Percentiles rank a stretch among this genome's conserved stretches.
Evolutionary conservation across 495 filamentous ascomycete species (phyloP).

Genomic region (Hypomontagnella monticulosa): DNA sequence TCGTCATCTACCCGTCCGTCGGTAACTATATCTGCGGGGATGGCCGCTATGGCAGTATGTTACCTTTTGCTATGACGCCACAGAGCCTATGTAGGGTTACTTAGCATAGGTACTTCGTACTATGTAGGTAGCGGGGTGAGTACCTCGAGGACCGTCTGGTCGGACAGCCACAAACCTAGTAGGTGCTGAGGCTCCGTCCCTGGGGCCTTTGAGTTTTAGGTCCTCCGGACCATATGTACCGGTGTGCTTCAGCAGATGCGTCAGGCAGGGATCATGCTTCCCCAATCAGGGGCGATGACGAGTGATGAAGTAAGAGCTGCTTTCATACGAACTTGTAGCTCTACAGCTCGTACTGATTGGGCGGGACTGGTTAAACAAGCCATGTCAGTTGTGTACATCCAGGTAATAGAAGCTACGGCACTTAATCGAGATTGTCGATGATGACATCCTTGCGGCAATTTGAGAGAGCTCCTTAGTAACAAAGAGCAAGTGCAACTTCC

Average conservation of each 20-base stretch:
- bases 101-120: neutral
- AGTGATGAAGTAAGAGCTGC: constrained; percentile 40
- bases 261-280: constrained; percentile 17
- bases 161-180: constrained; percentile 6
- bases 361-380: neutral
- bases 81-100: constrained; percentile 5
- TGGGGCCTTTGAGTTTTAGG: neutral
- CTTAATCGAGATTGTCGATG: constrained; percentile 40
- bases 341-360: constrained; percentile 25
- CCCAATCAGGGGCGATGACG: constrained; percentile 38
- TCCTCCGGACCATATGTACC: constrained; percentile 15
- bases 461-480: constrained; percentile 9
- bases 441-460: constrained; percentile 29
- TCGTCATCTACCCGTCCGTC: constrained; percentile 26
- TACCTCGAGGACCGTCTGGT: neutral
- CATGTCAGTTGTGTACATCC: constrained; percentile 22
- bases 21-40: constrained; percentile 10
- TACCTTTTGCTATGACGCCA: constrained; percentile 30
- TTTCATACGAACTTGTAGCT: constrained; percentile 12
- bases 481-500: constrained; percentile 9
- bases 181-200: neutral
- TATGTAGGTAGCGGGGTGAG: neutral
- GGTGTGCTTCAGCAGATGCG: constrained; percentile 20
- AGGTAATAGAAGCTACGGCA: constrained; percentile 14
- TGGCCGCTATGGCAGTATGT: constrained; percentile 13